Conservation (phyloP, 2,329 filamentous ascomycete genomes). For the Zelopaecilomyces penicillatus region DNA sequence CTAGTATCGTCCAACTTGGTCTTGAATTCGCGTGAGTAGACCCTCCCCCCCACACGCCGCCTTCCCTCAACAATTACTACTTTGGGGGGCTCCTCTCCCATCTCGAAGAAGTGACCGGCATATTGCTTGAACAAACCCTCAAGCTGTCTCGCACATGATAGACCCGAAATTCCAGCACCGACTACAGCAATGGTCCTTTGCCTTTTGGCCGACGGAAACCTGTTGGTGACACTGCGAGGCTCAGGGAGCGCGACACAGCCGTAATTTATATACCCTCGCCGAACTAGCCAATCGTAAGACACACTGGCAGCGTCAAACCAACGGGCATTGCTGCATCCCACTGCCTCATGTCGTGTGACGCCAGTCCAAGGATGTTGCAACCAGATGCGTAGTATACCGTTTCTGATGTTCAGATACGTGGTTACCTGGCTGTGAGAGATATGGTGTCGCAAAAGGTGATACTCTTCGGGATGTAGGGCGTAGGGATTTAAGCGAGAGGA, state of each 20-base stretch:
- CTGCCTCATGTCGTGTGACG: conserved; percentile 75
- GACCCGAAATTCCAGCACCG: conserved; percentile 87
- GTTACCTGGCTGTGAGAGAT: conserved; percentile 86
- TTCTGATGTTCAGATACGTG: conserved; percentile 91
- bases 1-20: conserved; percentile 46
- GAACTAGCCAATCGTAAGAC: conserved; percentile 85
- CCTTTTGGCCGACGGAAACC: conserved; percentile 30
- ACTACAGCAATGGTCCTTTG: conserved; percentile 76
- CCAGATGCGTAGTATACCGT: conserved; percentile 88
- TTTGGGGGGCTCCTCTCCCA: conserved; percentile 60
- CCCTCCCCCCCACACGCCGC: conserved; percentile 77
- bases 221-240: conserved; percentile 34
- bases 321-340: conserved; percentile 79
- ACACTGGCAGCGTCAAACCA: conserved; percentile 86
- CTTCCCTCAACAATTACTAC: conserved; percentile 82
- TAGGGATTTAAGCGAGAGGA: conserved; percentile 86
- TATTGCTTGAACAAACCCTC: conserved; percentile 81
- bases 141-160: conserved; percentile 86
- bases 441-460: conserved; percentile 68
- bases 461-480: conserved; percentile 76
- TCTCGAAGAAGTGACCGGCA: conserved; percentile 54
- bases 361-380: conserved; percentile 73
- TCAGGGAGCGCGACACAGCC: conserved; percentile 66
- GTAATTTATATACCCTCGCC: conserved; percentile 92
- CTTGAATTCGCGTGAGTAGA: conserved; percentile 71